Conservation (phyloP, 345 rosid species). For the Salix suchowensis region DNA sequence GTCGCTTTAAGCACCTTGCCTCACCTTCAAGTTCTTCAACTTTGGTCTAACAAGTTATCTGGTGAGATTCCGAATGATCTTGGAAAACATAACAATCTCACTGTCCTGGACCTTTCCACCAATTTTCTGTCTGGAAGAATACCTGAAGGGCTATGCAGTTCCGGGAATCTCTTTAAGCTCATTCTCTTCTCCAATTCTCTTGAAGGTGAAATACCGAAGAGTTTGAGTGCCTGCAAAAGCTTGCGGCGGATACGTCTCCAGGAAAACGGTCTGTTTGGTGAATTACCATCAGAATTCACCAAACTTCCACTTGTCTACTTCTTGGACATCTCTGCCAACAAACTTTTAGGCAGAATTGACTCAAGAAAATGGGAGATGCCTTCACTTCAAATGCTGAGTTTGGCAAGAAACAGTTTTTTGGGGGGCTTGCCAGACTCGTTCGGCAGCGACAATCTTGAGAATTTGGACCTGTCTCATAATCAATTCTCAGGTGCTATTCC, state of each 20-base stretch:
- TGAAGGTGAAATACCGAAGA: conserved; percentile 48
- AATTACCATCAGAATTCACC: conserved; percentile 46
- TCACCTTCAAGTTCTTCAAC: conserved; percentile 74
- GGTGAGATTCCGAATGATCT: conserved; percentile 69
- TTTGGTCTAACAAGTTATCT: conserved; percentile 71
- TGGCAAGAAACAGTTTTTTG: conserved; percentile 51
- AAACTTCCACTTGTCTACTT: conserved; percentile 59
- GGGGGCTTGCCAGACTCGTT: conserved; percentile 56
- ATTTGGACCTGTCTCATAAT: conserved; percentile 60
- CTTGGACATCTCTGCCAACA: conserved; percentile 71
- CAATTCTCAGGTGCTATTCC: conserved; percentile 58
- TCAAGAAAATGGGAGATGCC: conserved; percentile 59
- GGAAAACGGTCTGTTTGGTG: conserved; percentile 54
- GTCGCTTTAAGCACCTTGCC: conserved; percentile 53
- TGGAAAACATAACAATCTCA: conserved; percentile 61
- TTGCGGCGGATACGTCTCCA: conserved; percentile 73
- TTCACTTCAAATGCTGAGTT: conserved; percentile 69
- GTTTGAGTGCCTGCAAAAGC: conserved; percentile 51
- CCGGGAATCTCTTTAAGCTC: conserved; percentile 67
- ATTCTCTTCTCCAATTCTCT: conserved; percentile 81
- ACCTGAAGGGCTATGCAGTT: conserved; percentile 61
- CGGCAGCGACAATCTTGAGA: conserved; percentile 56
- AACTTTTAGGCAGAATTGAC: conserved; percentile 51
- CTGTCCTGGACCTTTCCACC: conserved; percentile 74
- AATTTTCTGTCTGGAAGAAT: conserved; percentile 65